Conservation (phyloP, 1,284 basidiomycete species). For the Xerocomus amazonicus region DNA sequence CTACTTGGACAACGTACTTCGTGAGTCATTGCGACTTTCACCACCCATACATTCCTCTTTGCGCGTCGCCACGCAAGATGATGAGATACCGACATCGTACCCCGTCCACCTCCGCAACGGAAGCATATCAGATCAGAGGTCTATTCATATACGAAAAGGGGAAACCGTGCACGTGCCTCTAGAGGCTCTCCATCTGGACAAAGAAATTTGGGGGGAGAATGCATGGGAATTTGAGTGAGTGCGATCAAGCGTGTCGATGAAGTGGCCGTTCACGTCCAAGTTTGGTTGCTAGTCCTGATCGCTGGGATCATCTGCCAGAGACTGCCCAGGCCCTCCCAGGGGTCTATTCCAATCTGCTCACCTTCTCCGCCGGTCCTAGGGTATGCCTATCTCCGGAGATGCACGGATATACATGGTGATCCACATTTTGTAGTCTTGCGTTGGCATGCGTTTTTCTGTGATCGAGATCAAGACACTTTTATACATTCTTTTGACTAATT, state of each 20-base stretch:
- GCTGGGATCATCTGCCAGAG: conserved; percentile 74
- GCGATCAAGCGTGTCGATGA: too few relatives aligned
- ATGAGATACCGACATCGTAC: conserved; percentile 65
- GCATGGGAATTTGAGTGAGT: conserved; percentile 75
- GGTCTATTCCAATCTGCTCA: conserved; percentile 64
- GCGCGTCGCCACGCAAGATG: conserved; percentile 69
- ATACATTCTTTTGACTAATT: conserved; percentile 64
- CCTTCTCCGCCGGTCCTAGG: conserved; percentile 75
- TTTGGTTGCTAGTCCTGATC: conserved; percentile 54
- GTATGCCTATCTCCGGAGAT: conserved; percentile 38
- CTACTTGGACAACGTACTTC: conserved; percentile 72
- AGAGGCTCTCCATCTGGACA: conserved; percentile 74
- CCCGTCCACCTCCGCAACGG: conserved; percentile 60
- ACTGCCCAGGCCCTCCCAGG: conserved; percentile 59
- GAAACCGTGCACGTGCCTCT: conserved; percentile 71
- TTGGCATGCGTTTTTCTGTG: conserved; percentile 73
- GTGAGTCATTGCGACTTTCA: conserved; percentile 70
- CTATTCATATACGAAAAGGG: conserved; percentile 58
- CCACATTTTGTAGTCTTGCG: conserved; percentile 56
- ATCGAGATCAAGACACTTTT: conserved; percentile 78
- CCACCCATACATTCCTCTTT: conserved; percentile 80
- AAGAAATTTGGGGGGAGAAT: conserved; percentile 69
- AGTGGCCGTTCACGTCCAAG: background rate
- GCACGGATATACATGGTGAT: background rate
- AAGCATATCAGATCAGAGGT: conserved; percentile 38